Evolutionary conservation across 805 yeast genomes (phyloP).

Genomic region (Lachancea quebecensis): DNA sequence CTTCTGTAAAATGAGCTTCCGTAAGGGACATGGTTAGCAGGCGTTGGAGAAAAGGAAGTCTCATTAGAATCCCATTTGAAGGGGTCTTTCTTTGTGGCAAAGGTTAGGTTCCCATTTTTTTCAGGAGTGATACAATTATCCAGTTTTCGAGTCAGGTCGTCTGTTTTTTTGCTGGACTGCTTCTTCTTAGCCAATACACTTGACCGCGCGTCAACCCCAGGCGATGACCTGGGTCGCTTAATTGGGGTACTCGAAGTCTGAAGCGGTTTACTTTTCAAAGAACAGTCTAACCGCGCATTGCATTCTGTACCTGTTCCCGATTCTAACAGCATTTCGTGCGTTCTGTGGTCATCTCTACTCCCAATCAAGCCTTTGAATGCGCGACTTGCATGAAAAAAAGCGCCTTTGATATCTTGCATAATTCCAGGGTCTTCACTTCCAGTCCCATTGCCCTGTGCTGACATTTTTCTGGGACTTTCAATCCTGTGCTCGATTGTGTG

Average conservation of each 20-base stretch:
- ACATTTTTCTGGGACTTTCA: too few relatives aligned
- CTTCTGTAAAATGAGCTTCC: constrained; percentile 33
- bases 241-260: neutral
- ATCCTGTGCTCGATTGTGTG: too few relatives aligned
- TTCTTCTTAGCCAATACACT: neutral
- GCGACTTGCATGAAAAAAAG: constrained; percentile 2
- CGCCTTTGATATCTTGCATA: constrained; percentile 1
- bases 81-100: constrained; percentile 23
- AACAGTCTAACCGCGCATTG: neutral
- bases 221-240: neutral
- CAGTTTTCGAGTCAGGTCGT: constrained; percentile 3
- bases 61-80: constrained; percentile 25
- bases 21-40: constrained; percentile 21
- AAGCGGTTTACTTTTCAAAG: neutral
- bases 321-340: neutral
- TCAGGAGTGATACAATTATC: constrained; percentile 9
- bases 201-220: too few relatives aligned
- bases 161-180: neutral
- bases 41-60: neutral
- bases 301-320: neutral
- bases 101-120: neutral
- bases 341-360: too few relatives aligned
- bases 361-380: constrained; percentile 1
- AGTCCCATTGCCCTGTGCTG: neutral
- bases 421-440: neutral